These are phyloP conservation scores for Cryptococcus floricola DNA, from an alignment of 1,284 basidiomycete species.

Conservation along the genomic window DNA sequence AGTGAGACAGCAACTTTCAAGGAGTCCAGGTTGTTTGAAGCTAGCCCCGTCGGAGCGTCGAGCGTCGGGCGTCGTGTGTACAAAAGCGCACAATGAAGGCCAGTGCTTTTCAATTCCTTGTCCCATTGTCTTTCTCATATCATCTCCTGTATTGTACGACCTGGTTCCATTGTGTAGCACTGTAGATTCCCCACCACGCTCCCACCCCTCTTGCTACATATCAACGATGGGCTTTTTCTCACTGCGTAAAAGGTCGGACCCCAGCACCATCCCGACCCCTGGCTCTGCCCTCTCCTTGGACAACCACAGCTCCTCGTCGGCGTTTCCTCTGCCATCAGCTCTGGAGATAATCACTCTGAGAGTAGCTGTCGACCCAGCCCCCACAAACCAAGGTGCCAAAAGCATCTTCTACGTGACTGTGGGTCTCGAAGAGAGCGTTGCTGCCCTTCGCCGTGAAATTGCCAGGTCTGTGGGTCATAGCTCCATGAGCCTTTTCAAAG, in stretches of 20 bases:
- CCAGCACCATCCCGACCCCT: neutral
- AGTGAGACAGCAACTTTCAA: too few relatives aligned
- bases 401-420: conserved; percentile 34
- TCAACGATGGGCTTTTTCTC: neutral
- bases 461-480: conserved; percentile 22
- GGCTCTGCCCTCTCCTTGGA: neutral
- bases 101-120: neutral
- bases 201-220: neutral
- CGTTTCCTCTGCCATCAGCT: neutral
- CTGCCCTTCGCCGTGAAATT: conserved; percentile 26
- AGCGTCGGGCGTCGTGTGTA: too few relatives aligned
- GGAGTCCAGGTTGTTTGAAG: too few relatives aligned
- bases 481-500: conserved; percentile 41
- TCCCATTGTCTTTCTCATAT: neutral
- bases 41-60: too few relatives aligned
- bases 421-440: conserved; percentile 25
- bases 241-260: neutral
- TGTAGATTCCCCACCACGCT: neutral
- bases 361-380: conserved; percentile 15
- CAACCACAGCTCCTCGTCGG: neutral
- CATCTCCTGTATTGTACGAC: too few relatives aligned
- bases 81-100: too few relatives aligned
- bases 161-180: too few relatives aligned
- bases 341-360: conserved; percentile 3
- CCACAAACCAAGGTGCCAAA: conserved; percentile 9